Evolutionary conservation across 305 asterid genomes (phyloP).

Genomic region (Caryopteris hybrid): DNA sequence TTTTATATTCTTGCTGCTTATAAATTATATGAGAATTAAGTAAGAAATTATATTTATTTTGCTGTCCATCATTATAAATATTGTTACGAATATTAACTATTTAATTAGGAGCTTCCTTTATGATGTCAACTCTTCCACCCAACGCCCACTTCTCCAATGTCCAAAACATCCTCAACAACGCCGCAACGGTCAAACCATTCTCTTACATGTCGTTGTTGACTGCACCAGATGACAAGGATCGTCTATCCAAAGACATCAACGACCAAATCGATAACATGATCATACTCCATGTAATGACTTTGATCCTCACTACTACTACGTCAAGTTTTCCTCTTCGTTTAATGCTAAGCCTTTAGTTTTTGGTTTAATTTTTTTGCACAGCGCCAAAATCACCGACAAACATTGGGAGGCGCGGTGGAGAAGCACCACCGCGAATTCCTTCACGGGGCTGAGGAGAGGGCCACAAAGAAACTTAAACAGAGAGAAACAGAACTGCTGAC

Average conservation of each 20-base stretch:
- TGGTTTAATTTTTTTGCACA: background rate
- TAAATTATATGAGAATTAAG: too few relatives aligned
- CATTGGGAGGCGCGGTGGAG: conserved; percentile 1
- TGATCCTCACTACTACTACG: too few relatives aligned
- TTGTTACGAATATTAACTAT: too few relatives aligned
- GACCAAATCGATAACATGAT: conserved; percentile 23
- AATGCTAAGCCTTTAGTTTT: background rate
- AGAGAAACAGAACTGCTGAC: conserved; percentile 5
- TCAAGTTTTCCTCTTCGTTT: too few relatives aligned
- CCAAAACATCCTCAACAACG: conserved; percentile 2
- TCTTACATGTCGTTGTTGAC: conserved; percentile 36
- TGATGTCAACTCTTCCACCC: background rate
- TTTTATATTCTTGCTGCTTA: too few relatives aligned
- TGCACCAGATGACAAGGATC: background rate
- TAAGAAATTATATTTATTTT: too few relatives aligned
- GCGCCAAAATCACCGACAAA: conserved; percentile 29
- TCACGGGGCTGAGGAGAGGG: conserved; percentile 21
- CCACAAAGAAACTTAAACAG: conserved; percentile 26
- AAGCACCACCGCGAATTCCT: conserved; percentile 7
- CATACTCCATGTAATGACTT: conserved; percentile 21
- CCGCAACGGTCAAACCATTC: conserved; percentile 21
- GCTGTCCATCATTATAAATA: too few relatives aligned
- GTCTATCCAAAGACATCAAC: background rate
- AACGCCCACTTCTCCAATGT: conserved; percentile 1
- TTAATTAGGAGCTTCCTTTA: too few relatives aligned